A percentile compares a stretch with the other conserved stretches of the same genome.
Conservation (phyloP, 441 rosid species). For the Lepidium campestre region DNA sequence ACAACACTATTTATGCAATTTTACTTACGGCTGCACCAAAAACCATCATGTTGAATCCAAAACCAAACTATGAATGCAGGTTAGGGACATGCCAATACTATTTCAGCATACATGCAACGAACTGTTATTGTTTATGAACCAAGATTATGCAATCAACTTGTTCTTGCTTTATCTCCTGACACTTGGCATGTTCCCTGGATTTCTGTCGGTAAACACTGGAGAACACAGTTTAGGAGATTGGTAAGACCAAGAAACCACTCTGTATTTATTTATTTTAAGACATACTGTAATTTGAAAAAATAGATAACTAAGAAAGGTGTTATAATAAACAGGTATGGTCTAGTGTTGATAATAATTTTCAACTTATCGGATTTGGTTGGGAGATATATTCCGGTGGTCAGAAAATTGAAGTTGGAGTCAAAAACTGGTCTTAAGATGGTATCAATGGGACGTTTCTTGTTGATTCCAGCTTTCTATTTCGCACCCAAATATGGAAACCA, state of each 20-base stretch:
- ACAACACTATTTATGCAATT: background rate
- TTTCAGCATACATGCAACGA: conserved; percentile 42
- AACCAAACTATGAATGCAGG: conserved; percentile 9
- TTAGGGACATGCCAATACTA: background rate
- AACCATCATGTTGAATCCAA: background rate
- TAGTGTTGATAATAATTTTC: conserved; percentile 20
- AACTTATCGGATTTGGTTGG: conserved; percentile 24
- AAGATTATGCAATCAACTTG: conserved; percentile 49
- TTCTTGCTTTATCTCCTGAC: conserved; percentile 53
- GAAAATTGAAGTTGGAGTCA: conserved; percentile 11
- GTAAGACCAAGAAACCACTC: conserved; percentile 29
- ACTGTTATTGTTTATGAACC: conserved; percentile 33
- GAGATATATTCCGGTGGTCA: conserved; percentile 7
- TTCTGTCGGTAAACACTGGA: conserved; percentile 65
- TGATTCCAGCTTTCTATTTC: conserved; percentile 23
- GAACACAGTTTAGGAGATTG: conserved; percentile 52
- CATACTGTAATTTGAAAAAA: too few species aligned
- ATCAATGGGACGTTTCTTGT: conserved; percentile 12
- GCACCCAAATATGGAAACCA: conserved; percentile 17
- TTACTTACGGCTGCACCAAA: background rate
- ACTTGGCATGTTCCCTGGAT: conserved; percentile 70
- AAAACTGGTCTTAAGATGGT: conserved; percentile 1
- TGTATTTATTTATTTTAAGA: too few species aligned
- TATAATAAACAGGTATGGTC: conserved; percentile 17
- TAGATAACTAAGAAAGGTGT: too few species aligned